phyloP scores from a whole-genome alignment of 108 stramenopile genomes.

The Cyclotella sp. region DNA sequence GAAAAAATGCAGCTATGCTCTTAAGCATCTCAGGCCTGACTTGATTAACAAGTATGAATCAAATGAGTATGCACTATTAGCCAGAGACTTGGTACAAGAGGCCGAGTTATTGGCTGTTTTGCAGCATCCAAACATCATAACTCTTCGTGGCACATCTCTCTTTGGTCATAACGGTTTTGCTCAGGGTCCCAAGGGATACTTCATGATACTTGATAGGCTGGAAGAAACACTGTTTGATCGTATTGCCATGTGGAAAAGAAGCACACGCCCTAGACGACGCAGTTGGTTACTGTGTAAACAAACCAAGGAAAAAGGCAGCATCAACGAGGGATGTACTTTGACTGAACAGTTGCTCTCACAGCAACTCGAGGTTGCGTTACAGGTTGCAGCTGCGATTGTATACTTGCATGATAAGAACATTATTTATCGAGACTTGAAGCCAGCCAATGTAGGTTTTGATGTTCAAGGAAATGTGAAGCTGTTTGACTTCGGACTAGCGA shows the following conservation, averaged over 20 bases:
- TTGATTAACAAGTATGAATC: constrained; percentile 18
- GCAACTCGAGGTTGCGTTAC: constrained; percentile 20
- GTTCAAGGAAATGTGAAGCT: constrained; percentile 45
- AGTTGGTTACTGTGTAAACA: too few species aligned
- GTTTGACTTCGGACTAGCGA: constrained; percentile 68
- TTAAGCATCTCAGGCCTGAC: constrained; percentile 41
- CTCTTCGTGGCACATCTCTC: constrained; percentile 51
- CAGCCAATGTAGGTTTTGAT: constrained; percentile 60
- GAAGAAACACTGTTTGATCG: constrained; percentile 53
- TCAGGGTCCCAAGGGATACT: constrained; percentile 52
- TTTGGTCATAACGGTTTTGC: constrained; percentile 22
- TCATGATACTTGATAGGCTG: constrained; percentile 69
- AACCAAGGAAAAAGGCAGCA: too few species aligned
- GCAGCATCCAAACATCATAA: constrained; percentile 72
- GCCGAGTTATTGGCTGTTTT: constrained; percentile 61
- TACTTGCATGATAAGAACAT: constrained; percentile 42
- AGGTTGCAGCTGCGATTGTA: constrained; percentile 40
- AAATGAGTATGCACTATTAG: constrained; percentile 25
- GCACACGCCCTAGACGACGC: too few species aligned
- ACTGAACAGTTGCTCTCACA: constrained; percentile 30
- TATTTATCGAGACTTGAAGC: constrained; percentile 60
- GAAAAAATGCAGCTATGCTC: constrained; percentile 36
- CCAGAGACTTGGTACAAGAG: constrained; percentile 69
- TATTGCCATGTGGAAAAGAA: constrained; percentile 37
- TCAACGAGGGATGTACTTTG: too few species aligned